phyloP scores from a whole-genome alignment of 768 basidiomycete species.

The Myochromella boudieri region DNA sequence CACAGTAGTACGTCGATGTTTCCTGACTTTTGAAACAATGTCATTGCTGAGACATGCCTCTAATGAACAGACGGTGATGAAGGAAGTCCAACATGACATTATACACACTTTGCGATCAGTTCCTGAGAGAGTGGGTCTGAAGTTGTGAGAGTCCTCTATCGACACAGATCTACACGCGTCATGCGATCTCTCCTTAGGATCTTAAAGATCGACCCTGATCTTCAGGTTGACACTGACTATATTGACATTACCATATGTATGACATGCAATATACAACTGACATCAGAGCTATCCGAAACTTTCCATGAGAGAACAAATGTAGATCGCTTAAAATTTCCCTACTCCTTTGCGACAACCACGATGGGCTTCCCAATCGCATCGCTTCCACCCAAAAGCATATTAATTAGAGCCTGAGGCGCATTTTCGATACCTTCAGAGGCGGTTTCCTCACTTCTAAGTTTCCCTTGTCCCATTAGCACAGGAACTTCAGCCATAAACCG shows the following conservation, averaged over 20 bases:
- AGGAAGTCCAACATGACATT: constrained; percentile 3
- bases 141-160: too few relatives aligned
- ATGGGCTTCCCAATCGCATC: constrained; percentile 11
- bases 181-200: too few relatives aligned
- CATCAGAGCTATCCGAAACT: too few relatives aligned
- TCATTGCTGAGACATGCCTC: too few relatives aligned
- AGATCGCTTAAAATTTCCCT: too few relatives aligned
- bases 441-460: constrained; percentile 38
- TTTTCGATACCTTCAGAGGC: constrained; percentile 36
- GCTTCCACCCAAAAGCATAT: constrained; percentile 4
- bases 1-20: constrained; percentile 22
- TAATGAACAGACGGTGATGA: not conserved
- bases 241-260: too few relatives aligned
- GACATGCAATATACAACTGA: too few relatives aligned
- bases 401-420: constrained; percentile 28
- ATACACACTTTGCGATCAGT: not conserved
- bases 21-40: not conserved
- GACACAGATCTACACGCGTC: too few relatives aligned
- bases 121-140: not conserved
- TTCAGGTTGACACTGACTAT: too few relatives aligned
- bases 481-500: constrained; percentile 40
- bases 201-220: too few relatives aligned
- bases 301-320: too few relatives aligned
- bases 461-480: constrained; percentile 33
- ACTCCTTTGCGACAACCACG: constrained; percentile 8